Percentiles rank a stretch among this genome's conserved stretches.
These are phyloP conservation scores for Penicillium atrosanguineum DNA, from an alignment of 495 filamentous ascomycete species.

Conservation along the genomic window DNA sequence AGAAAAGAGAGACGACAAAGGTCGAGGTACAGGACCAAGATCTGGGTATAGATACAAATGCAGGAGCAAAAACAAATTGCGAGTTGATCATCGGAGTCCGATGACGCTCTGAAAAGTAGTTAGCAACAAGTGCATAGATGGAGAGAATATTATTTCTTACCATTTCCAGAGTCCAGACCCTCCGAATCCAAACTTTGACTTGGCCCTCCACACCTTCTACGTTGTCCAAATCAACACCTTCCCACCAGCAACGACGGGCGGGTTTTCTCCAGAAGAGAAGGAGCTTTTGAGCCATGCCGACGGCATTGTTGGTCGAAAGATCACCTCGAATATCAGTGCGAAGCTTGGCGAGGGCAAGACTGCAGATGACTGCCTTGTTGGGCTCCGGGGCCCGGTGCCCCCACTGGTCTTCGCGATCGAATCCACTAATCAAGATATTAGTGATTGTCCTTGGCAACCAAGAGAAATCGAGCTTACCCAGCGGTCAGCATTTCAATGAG, in stretches of 20 bases:
- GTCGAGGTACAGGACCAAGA: conserved; percentile 17
- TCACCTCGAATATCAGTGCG: conserved; percentile 86
- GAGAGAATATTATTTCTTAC: conserved; percentile 37
- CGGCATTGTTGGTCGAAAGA: conserved; percentile 73
- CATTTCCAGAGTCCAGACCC: conserved; percentile 99
- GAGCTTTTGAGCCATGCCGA: conserved; percentile 98
- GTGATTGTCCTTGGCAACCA: not conserved
- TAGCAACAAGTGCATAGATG: conserved; percentile 15
- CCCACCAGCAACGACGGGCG: conserved; percentile 97
- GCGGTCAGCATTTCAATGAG: conserved; percentile 99
- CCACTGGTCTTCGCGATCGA: conserved; percentile 93
- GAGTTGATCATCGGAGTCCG: conserved; percentile 64
- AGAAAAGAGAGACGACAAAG: conserved; percentile 19
- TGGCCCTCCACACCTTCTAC: conserved; percentile 90
- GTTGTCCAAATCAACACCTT: conserved; percentile 86
- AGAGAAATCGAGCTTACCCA: conserved; percentile 60
- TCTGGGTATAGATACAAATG: conserved; percentile 31
- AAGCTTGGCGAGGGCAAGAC: conserved; percentile 86
- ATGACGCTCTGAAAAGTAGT: conserved; percentile 67
- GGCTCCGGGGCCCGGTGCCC: conserved; percentile 94
- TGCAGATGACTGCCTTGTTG: conserved; percentile 97
- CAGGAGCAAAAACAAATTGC: conserved; percentile 15
- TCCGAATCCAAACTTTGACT: conserved; percentile 95
- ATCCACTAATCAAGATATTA: conserved; percentile 60
- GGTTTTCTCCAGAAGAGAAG: conserved; percentile 98